Evolutionary conservation across 106 monocot genomes (phyloP).

Genomic region (Dactylorhiza incarnata): DNA sequence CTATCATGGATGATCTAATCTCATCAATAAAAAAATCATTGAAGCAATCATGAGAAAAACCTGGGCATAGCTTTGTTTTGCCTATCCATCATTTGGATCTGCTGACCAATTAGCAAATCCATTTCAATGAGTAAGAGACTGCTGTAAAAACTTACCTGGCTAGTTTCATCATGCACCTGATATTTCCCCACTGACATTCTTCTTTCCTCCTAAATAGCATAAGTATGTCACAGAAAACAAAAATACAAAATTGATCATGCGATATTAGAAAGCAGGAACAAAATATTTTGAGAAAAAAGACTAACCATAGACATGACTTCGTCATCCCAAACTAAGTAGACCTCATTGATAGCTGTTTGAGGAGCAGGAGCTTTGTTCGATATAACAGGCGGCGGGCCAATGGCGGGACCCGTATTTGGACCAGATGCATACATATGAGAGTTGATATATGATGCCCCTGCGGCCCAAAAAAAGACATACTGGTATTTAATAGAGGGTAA

Average conservation of each 20-base stretch:
- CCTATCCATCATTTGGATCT: slow-evolving; percentile 22
- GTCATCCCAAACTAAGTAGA: slow-evolving; percentile 99
- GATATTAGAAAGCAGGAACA: neutral
- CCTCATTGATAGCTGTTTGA: slow-evolving; percentile 66
- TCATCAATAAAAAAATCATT: neutral
- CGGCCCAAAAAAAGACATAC: slow-evolving; percentile 18
- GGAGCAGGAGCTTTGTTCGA: slow-evolving; percentile 58
- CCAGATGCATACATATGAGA: slow-evolving; percentile 87
- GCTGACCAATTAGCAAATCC: slow-evolving; percentile 15
- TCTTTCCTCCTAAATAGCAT: slow-evolving; percentile 73
- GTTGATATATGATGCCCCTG: slow-evolving; percentile 19
- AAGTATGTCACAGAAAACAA: neutral
- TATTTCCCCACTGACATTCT: slow-evolving; percentile 77
- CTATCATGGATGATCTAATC: neutral
- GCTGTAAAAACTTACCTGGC: slow-evolving; percentile 87
- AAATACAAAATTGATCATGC: neutral
- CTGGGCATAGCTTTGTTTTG: neutral
- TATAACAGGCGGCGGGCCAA: slow-evolving; percentile 87
- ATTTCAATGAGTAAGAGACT: slow-evolving; percentile 22
- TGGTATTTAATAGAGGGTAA: neutral
- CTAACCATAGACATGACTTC: slow-evolving; percentile 97
- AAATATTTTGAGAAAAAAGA: neutral
- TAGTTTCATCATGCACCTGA: slow-evolving; percentile 99
- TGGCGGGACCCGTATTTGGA: slow-evolving; percentile 82
- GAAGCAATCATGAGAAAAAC: slow-evolving; percentile 2